Base-by-base conservation (phyloP, 2,329 filamentous ascomycete genomes). In the Sclerotinia trifoliorum region DNA sequence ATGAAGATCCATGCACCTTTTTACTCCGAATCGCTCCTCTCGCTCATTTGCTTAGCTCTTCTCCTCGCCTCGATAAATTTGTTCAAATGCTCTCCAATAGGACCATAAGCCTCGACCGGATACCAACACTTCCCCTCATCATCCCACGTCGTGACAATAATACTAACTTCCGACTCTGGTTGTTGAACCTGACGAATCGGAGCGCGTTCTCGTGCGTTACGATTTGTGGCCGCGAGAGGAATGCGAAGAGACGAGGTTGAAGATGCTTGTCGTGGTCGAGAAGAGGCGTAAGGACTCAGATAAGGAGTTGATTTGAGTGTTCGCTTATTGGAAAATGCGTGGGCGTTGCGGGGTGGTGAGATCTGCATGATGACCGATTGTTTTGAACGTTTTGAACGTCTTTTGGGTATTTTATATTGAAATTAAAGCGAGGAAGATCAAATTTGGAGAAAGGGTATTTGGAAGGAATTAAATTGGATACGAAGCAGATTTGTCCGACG, bases 61-160 rank as follows among this genome's bases (percentile, higher is more conserved):
- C 60, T 68, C 26, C 66, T 56, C 6, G 57, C 42, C 44, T 68
- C 66, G 13, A 68, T 65, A 65, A 68, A 68, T 56, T 63, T 63
- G 32, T 65, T 68, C 66, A 68, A 65, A 24, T 65, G 52, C 44
- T 60, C 57, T 7, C 66, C 66, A 24, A 68, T 65, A n/a, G 66
- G 66, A 32, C 66, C 66, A 17, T 63, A 68, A 15, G 66, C 66
- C 51, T 68, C 66, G 10, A 68, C 66, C 17, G 66, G 66, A 65
- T 68, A 68, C 66, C 66, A 68, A 42, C 66, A 68, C 32, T 68
- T 68, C 19, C 60, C 58, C 29, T 68, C 66, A 58, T 68, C 66
- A 57, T 68, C 66, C 66, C 66, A 68, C 29, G 60, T 68, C 42
- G 66, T 68, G 32, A 68, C 66, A 68, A 68, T 68, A 29, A 68